Percentiles rank a stretch among this genome's conserved stretches.
phyloP scores from a whole-genome alignment of 164 flowering plant species.

The Cinnamomum chago region DNA sequence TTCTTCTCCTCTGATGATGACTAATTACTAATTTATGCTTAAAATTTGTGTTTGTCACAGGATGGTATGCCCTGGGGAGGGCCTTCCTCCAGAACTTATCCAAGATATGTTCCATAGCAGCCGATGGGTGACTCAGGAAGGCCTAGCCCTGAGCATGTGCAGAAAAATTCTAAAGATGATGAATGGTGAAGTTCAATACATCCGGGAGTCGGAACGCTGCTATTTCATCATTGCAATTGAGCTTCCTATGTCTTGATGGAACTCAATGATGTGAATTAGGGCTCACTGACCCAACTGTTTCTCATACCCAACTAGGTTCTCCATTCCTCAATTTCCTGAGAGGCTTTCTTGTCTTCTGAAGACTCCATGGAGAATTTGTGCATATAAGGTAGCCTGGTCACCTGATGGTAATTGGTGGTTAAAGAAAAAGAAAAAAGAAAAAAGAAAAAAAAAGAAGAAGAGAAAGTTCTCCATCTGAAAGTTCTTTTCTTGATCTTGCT shows the following conservation, averaged over 20 bases:
- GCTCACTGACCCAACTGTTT: not conserved
- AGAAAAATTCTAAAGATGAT: slow-evolving; percentile 71
- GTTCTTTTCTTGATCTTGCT: not conserved
- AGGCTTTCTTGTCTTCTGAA: not conserved
- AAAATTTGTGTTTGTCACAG: slow-evolving; percentile 28
- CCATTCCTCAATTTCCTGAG: not conserved
- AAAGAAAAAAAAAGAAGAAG: not conserved
- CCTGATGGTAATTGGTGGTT: not conserved
- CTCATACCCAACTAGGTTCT: not conserved
- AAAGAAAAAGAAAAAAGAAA: not conserved
- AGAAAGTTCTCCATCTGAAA: not conserved
- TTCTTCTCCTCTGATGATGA: not conserved
- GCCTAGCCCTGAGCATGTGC: slow-evolving; percentile 76
- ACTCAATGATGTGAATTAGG: slow-evolving; percentile 23
- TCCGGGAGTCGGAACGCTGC: slow-evolving; percentile 72
- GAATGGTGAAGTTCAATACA: slow-evolving; percentile 83
- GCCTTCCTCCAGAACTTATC: slow-evolving; percentile 70
- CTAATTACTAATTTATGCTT: too few species aligned
- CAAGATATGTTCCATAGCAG: slow-evolving; percentile 79
- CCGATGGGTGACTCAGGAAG: slow-evolving; percentile 67
- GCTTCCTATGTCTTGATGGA: slow-evolving; percentile 41
- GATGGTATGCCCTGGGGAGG: slow-evolving; percentile 72
- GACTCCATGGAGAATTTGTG: not conserved
- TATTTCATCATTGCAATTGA: slow-evolving; percentile 55
- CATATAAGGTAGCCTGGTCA: not conserved